These are phyloP conservation scores for Mortierella sp. DNA, from an alignment of 371 early-diverging fungal genomes.

Conservation along the genomic window DNA sequence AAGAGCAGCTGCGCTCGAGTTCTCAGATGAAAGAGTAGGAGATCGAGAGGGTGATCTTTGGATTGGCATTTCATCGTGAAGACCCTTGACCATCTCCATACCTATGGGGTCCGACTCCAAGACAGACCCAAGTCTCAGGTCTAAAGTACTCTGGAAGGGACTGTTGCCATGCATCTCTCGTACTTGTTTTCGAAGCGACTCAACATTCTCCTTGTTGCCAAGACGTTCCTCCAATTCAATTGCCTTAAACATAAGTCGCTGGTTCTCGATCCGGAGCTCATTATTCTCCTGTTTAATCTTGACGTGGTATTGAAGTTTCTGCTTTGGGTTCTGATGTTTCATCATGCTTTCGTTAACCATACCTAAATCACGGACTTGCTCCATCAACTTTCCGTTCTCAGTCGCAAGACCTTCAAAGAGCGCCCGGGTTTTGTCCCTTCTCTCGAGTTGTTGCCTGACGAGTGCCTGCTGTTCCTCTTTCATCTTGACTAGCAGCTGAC, in stretches of 20 bases:
- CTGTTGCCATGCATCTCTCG: constrained; percentile 44
- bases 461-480: constrained; percentile 47
- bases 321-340: constrained; percentile 60
- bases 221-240: constrained; percentile 52
- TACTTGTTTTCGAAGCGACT: constrained; percentile 48
- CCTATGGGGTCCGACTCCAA: constrained; percentile 11
- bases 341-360: constrained; percentile 53
- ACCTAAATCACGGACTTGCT: constrained; percentile 52
- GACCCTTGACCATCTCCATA: constrained; percentile 36
- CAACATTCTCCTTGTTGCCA: constrained; percentile 54
- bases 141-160: constrained; percentile 18
- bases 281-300: constrained; percentile 65
- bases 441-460: constrained; percentile 33
- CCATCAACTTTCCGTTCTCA: constrained; percentile 59
- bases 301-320: constrained; percentile 62
- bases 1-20: background rate
- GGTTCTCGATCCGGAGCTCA: constrained; percentile 57
- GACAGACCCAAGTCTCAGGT: constrained; percentile 1
- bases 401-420: constrained; percentile 54
- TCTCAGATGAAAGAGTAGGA: constrained; percentile 34
- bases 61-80: constrained; percentile 26
- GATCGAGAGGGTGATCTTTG: constrained; percentile 30
- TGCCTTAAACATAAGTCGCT: constrained; percentile 52
- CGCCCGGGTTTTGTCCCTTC: constrained; percentile 46
- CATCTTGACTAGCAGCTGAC: constrained; percentile 40